Evolutionary conservation across 1,139 yeast genomes (phyloP).

Genomic region (Suhomyces kunorum): DNA sequence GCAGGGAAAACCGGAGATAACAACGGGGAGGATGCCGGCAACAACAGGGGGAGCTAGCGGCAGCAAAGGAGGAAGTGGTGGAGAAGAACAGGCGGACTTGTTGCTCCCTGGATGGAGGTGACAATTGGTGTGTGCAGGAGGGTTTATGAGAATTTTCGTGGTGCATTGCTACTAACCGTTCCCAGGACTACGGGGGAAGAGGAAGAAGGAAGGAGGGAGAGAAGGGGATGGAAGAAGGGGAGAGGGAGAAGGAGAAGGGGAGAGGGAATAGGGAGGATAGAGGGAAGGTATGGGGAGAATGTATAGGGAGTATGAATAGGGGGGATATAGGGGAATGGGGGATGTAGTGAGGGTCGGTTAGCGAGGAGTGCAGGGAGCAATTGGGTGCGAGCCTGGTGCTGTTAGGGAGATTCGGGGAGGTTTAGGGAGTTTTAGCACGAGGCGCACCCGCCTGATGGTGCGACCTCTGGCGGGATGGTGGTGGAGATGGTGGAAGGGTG

Average conservation of each 20-base stretch:
- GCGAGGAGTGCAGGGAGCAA: no score
- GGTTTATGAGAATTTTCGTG: constrained; percentile 5
- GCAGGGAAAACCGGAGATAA: no score
- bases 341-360: no score
- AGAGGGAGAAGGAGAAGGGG: neutral
- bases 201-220: neutral
- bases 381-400: no score
- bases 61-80: neutral
- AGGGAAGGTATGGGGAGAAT: neutral
- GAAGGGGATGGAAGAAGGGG: neutral
- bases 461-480: no score
- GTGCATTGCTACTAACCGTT: constrained; percentile 5
- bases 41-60: neutral
- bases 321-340: no score
- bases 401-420: no score
- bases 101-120: constrained; percentile 8
- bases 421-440: no score
- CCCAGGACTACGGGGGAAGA: constrained; percentile 2
- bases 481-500: no score
- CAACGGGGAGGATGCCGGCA: neutral
- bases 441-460: no score
- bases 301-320: neutral
- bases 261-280: neutral
- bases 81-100: constrained; percentile 2
- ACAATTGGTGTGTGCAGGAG: constrained; percentile 6